A percentile compares a stretch with the other conserved stretches of the same genome.
phyloP scores from a whole-genome alignment of 495 filamentous ascomycete species.

The Penicillium canescens region DNA sequence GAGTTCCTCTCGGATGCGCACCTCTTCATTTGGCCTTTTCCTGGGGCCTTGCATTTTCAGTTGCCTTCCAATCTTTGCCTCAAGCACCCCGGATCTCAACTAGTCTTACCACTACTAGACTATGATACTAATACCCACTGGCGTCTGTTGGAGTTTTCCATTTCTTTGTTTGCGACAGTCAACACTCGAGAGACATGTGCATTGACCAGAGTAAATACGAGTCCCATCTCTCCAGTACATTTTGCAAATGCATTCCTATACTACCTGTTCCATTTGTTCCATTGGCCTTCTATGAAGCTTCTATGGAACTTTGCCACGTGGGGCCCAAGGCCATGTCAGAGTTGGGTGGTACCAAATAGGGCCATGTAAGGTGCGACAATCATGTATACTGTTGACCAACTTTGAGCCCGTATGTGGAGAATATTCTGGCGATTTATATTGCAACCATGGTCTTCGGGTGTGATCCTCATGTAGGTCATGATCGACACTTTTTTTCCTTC shows the following conservation, averaged over 20 bases:
- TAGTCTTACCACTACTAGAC: neutral
- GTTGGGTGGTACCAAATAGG: neutral
- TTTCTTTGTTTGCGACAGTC: neutral
- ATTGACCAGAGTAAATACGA: slow-evolving; percentile 8
- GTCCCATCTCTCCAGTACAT: slow-evolving; percentile 2
- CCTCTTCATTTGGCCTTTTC: neutral
- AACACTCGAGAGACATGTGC: neutral
- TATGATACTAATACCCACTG: slow-evolving; percentile 20
- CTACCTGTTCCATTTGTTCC: neutral
- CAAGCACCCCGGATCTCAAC: slow-evolving; percentile 3
- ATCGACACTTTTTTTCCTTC: neutral
- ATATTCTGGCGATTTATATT: no score
- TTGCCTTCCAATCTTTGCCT: slow-evolving; percentile 3
- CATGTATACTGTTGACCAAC: no score
- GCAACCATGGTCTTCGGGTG: neutral
- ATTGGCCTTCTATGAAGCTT: neutral
- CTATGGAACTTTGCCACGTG: slow-evolving; percentile 10
- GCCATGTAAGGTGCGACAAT: neutral
- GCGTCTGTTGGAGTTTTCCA: neutral
- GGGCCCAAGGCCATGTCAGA: neutral
- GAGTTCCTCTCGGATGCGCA: slow-evolving; percentile 7
- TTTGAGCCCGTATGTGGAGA: no score
- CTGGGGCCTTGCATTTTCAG: slow-evolving; percentile 1
- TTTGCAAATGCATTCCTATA: no score
- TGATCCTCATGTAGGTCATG: neutral